Conservation (phyloP, 2,329 filamentous ascomycete species). For the Periconia macrospinosa region DNA sequence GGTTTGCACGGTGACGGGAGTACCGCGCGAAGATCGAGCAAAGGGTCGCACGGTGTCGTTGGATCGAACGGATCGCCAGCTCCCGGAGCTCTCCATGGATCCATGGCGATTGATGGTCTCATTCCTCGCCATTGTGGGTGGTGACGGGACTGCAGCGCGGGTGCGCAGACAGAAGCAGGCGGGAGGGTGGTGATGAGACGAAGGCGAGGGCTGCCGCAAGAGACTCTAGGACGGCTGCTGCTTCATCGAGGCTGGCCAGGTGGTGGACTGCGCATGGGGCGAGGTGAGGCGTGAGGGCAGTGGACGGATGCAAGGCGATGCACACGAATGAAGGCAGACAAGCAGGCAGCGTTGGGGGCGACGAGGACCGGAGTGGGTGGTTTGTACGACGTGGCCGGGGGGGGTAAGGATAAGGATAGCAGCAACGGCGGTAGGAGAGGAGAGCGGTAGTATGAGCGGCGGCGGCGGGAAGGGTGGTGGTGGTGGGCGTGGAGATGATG, state of each 20-base stretch:
- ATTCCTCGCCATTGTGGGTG: constrained; percentile 63
- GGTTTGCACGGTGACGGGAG: constrained; percentile 56
- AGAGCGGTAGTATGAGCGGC: background rate
- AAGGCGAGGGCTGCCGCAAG: constrained; percentile 30
- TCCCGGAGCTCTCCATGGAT: constrained; percentile 67
- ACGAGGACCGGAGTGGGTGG: background rate
- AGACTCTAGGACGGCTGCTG: constrained; percentile 40
- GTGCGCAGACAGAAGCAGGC: constrained; percentile 10
- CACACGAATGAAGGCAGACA: background rate
- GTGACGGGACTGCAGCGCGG: constrained; percentile 11
- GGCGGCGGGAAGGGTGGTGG: background rate
- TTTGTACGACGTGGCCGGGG: constrained; percentile 3
- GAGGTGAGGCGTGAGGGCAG: constrained; percentile 10
- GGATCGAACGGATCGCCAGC: constrained; percentile 67
- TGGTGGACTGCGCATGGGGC: constrained; percentile 6
- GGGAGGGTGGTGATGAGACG: constrained; percentile 14
- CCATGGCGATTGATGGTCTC: constrained; percentile 63
- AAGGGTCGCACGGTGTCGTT: constrained; percentile 63
- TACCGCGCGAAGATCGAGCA: constrained; percentile 43
- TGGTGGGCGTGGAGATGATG: background rate
- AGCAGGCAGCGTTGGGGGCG: background rate
- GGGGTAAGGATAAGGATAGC: background rate
- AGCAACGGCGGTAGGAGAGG: background rate
- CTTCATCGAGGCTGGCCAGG: constrained; percentile 38
- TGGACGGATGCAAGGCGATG: constrained; percentile 9